Evolutionary conservation across 345 rosid genomes (phyloP), one percentile per base, ranked within the genome.

Genomic region (Aquilaria malaccensis): DNA sequence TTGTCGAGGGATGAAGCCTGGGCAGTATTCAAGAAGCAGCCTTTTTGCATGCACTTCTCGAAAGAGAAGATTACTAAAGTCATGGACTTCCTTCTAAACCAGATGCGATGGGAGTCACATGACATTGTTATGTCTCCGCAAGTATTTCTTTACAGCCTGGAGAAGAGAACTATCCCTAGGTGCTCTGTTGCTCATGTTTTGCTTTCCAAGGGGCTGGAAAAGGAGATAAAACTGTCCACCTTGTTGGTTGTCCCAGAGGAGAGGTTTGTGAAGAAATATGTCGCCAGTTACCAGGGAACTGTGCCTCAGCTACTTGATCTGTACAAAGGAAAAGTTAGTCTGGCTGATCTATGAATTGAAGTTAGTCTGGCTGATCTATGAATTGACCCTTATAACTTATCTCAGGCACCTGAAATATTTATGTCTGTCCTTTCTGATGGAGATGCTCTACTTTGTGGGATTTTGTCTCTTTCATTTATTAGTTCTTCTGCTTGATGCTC

Each of bases 161-260:
- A 81, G 53, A 85, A 76, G 76, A 79, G 88, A 71, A 82, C 77
- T 13, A 62, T 73, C 49, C 87, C 87, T 0, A 69, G 87, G 63
- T 80, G 81, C 66, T 67, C 65, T 1, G 82, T 82, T 46, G 33
- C 70, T 47, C 51, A 32, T 46, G 74, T 71, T 56, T 52, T 85
- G 68, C 14, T 54, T 41, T 71, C 78, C 0, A 82, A 75, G 62
- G 72, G 80, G 52, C 53, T 84, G 72, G 50, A 75, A 10, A 77
- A 81, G 62, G 72, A 81, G n/a, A 22, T 22, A 22, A 22, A 73
- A 68, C 62, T 70, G 74, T 59, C 79, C 81, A 67, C 64, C 2
- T 73, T 79, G 58, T 67, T 81, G 68, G 15, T 69, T 66, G 79
- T 76, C 0, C 55, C 53, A 7, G 81, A 83, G 60, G 59, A 70